A percentile compares a stretch with the other conserved stretches of the same genome.
Conservation (phyloP, 768 basidiomycete genomes). For the Lepiota venenata region DNA sequence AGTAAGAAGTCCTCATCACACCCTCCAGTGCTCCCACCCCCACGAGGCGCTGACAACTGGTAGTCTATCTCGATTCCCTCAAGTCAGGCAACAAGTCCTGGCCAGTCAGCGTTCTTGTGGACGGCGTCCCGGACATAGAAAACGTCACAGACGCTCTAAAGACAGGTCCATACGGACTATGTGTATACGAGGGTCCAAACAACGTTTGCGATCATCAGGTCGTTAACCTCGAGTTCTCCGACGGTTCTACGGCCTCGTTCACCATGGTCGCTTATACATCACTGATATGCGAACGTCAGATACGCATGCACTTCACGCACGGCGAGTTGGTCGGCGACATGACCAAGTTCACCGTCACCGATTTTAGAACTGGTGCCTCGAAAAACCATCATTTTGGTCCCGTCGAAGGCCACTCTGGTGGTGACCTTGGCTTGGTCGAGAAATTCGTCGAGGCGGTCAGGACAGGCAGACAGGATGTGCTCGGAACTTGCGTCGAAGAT, state of each 20-base stretch:
- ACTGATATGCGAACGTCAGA: conserved; percentile 79
- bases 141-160: conserved; percentile 73
- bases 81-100: conserved; percentile 50
- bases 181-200: conserved; percentile 83
- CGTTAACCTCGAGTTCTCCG: conserved; percentile 84
- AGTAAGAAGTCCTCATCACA: conserved; percentile 37
- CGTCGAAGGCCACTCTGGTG: conserved; percentile 81
- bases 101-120: conserved; percentile 69
- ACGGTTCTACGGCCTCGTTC: conserved; percentile 78
- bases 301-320: conserved; percentile 79
- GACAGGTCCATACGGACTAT: conserved; percentile 70
- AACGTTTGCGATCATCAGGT: conserved; percentile 92
- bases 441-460: conserved; percentile 77
- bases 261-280: conserved; percentile 87
- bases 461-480: conserved; percentile 53
- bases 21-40: not conserved
- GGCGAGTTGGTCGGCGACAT: conserved; percentile 92
- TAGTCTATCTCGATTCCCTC: conserved; percentile 84
- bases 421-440: conserved; percentile 72
- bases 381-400: conserved; percentile 33
- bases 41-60: conserved; percentile 1
- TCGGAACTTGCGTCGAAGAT: conserved; percentile 67
- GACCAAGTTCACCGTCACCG: conserved; percentile 67
- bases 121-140: conserved; percentile 85
- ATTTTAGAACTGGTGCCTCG: conserved; percentile 59